phyloP scores from a whole-genome alignment of 257 asterid species.

The Nicotiana tabacum region DNA sequence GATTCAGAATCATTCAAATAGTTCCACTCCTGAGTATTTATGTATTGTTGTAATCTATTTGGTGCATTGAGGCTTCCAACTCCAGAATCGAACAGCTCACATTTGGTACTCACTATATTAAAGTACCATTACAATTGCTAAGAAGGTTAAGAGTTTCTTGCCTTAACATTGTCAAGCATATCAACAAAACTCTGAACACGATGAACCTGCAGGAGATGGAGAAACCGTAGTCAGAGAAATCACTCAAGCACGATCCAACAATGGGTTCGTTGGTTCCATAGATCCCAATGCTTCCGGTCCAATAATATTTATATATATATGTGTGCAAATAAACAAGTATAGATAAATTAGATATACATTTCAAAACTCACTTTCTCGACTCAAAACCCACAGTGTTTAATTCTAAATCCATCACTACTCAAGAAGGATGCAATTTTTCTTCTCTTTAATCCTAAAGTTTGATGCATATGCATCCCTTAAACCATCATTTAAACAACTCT shows the following conservation, averaged over 20 bases:
- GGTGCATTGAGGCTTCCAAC: slow-evolving; percentile 21
- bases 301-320: too few relatives aligned
- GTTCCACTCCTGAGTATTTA: slow-evolving; percentile 13
- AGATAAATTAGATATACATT: not conserved
- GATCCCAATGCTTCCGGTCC: too few relatives aligned
- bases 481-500: not conserved
- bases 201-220: slow-evolving; percentile 18
- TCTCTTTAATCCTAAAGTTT: not conserved
- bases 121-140: not conserved
- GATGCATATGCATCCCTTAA: not conserved
- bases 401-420: not conserved
- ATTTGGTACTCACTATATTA: slow-evolving; percentile 9
- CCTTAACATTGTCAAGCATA: slow-evolving; percentile 20
- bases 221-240: not conserved
- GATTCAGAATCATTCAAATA: slow-evolving; percentile 11
- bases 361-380: not conserved
- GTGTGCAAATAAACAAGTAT: not conserved
- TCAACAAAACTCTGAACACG: slow-evolving; percentile 26
- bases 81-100: slow-evolving; percentile 21
- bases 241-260: not conserved
- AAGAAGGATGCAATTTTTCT: not conserved
- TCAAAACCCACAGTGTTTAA: not conserved
- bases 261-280: not conserved
- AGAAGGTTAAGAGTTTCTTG: not conserved
- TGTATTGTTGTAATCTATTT: not conserved